Base-by-base conservation (phyloP, 345 rosid species). In the Hirschfeldia incana region DNA sequence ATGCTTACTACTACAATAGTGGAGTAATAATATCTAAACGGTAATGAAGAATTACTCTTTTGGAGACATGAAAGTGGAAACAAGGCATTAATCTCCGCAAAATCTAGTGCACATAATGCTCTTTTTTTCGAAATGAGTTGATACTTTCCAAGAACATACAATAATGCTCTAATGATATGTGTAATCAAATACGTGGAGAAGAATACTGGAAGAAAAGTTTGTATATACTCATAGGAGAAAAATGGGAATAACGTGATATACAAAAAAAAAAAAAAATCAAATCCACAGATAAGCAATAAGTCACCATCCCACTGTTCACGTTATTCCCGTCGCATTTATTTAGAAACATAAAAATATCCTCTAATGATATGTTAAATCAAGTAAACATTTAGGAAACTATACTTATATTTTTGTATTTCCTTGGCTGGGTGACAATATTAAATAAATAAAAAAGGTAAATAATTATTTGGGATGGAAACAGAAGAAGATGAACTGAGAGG, bases 221-320 rank as follows among this genome's bases (percentile, higher is more conserved):
- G 29, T 26, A 9, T 2, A 57, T 8, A 59, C 6, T 2, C 49
- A 69, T 34, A 69, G 11, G 83, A 76, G 57, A 53, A 80, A 70
- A 69, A 80, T 75, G 72, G 79, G 83, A 75, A 70, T 75, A 75
- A 70, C 80, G 83, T 70, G 83, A 75, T 70, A 2, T 75, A 42
- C 72, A 49, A 42, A 37, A 37, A 5, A 12, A 37, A 5, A 12
- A 39, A 65, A 55, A 21, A 21, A 21, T 21, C 21, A 21, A 21
- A 69, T 57, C 83, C 76, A 70, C 62, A 75, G 79, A 80, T 75
- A 75, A 80, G 68, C 63, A 63, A 69, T 70, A 75, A 21, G 76
- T 80, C 79, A 80, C 79, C 76, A 75, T 75, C 79, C 53, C 76
- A 80, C 76, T n/a, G 79, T 74, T 80, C 79, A 80, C 83, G 83